Percentiles rank a stretch among this genome's conserved stretches.
Evolutionary conservation across 495 filamentous ascomycete species (phyloP).

Genomic region (Penicillium robsamsonii): DNA sequence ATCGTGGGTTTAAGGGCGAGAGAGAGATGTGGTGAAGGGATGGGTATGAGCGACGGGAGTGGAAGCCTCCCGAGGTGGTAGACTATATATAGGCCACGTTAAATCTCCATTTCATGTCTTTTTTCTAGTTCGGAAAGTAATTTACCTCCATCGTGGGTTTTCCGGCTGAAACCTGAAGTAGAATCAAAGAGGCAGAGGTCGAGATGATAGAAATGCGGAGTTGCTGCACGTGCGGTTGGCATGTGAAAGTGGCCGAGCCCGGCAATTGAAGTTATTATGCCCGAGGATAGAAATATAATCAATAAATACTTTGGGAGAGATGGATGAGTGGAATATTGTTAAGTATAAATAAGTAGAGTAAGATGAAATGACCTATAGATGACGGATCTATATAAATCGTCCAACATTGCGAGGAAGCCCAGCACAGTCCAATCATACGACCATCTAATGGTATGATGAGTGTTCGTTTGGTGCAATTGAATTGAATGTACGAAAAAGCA

Average conservation of each 20-base stretch:
- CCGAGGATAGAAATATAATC: not conserved
- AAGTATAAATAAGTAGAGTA: not conserved
- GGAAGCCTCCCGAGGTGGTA: conserved; percentile 32
- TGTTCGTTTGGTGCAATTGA: not conserved
- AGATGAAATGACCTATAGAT: not conserved
- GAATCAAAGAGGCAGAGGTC: conserved; percentile 7
- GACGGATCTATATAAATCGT: not conserved
- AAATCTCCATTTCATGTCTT: not conserved
- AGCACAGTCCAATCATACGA: not conserved
- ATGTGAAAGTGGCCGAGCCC: conserved; percentile 27
- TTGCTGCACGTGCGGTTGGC: conserved; percentile 23
- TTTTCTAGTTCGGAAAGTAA: not conserved
- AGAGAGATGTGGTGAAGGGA: conserved; percentile 52
- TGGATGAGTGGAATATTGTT: not conserved
- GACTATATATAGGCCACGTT: conserved; percentile 9
- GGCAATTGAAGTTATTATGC: not conserved
- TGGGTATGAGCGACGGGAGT: conserved; percentile 47
- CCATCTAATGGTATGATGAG: not conserved
- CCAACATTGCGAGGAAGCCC: not conserved
- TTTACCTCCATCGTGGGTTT: conserved; percentile 28
- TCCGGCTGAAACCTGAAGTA: not conserved
- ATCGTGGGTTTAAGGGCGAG: conserved; percentile 63
- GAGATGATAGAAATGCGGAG: conserved; percentile 28
- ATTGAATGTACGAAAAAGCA: not conserved
- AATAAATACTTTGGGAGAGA: not conserved